phyloP scores from a whole-genome alignment of 306 rosid genomes.

The Abrus pulchellus region DNA sequence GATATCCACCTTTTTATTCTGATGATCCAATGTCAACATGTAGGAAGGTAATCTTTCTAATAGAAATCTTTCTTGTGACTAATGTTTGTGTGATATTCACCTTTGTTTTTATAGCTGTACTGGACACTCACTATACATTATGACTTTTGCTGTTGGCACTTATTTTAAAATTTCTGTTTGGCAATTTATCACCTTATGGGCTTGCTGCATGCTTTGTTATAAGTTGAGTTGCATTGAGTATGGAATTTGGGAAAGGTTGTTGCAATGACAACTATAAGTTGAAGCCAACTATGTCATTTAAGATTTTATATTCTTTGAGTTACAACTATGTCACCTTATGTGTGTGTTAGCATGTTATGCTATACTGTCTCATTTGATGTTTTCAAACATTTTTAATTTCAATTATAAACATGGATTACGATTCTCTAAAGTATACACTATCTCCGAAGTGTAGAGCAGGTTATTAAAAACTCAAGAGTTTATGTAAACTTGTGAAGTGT shows the following conservation, averaged over 20 bases:
- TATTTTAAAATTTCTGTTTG: constrained; percentile 32
- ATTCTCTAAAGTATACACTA: constrained; percentile 5
- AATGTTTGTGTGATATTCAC: constrained; percentile 10
- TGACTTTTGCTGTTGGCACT: constrained; percentile 25
- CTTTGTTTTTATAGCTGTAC: constrained; percentile 3
- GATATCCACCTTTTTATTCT: constrained; percentile 97
- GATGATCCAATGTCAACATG: constrained; percentile 99
- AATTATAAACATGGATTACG: constrained; percentile 6
- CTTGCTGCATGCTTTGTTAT: background rate
- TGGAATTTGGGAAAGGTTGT: background rate
- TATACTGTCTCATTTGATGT: background rate
- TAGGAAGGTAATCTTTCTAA: constrained; percentile 75
- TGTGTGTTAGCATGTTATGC: background rate
- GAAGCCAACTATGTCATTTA: background rate
- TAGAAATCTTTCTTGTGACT: constrained; percentile 31
- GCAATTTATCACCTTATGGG: background rate
- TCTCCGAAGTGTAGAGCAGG: background rate
- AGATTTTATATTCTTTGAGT: background rate
- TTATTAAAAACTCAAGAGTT: background rate
- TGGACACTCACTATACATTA: constrained; percentile 22
- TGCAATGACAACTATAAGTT: background rate
- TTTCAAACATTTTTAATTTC: constrained; percentile 5
- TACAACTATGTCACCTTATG: too few relatives aligned
- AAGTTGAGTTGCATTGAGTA: background rate
- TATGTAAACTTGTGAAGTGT: too few relatives aligned